Base-by-base conservation (phyloP, 768 basidiomycete species). In the Strobilomyces confusus region DNA sequence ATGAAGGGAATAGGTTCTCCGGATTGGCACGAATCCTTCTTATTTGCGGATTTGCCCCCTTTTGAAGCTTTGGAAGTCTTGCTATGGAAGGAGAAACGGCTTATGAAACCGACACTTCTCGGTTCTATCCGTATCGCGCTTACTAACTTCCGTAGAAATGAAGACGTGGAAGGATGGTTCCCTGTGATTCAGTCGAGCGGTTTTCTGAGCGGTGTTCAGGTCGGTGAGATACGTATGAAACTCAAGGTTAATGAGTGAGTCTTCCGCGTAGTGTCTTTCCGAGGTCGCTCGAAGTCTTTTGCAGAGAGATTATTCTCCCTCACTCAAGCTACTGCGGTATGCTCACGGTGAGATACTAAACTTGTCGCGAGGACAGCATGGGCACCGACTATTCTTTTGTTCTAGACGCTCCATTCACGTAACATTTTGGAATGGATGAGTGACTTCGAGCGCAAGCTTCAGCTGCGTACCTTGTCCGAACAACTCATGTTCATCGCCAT, bases 21-120 rank as follows among this genome's bases (percentile, higher is more conserved):
- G 0, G 84, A 90, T 63, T 95, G 92, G 92, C 86, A 89, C 57
- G 92, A 95, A 70, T 74, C 63, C 38, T 93, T 95, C 65, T 66
- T 72, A 20, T 85, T 92, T 57, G 66, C 82, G 1, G 89, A 92
- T 62, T 71, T 94, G 25, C 89, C 92, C 17, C 87, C 88, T 0
- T 91, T 92, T 61, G 81, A 84, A 55, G 79, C 77, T 29, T 70
- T 94, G 38, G 82, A 83, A 48, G 72, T 94, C 54, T 68, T 80
- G 34, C 73, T 94, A 20, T 87, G 80, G 80, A 78, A 78, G 52
- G 87, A 87, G 70, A 88, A 83, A 73, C 82, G 79, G 58, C 66
- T 79, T 25, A 65, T 73, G 60, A 87, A 83, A 64, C 79, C 83
- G 5, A 58, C 67, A 5, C 62, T 77, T 19, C 61, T 90, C 36